Evolutionary conservation across 176 grass and related monocot genomes (phyloP), one percentile per base, ranked within the genome.

Genomic region (Paspalum notatum): DNA sequence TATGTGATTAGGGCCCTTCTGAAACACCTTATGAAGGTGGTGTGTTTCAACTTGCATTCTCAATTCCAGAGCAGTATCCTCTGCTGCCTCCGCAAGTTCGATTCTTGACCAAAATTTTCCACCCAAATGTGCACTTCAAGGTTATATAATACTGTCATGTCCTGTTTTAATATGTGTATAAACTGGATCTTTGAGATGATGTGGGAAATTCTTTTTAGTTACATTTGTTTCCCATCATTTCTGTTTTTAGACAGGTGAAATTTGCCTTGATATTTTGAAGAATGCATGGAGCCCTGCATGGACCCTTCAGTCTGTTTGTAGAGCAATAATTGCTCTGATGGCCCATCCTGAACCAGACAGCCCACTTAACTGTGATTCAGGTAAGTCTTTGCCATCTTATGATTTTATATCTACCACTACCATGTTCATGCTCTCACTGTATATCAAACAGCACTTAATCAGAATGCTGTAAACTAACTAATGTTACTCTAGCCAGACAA

Each of bases 61-160:
- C 89, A 60, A 99, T 99, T 90, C 93, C 93, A 14, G 97, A 99
- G 51, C 97, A 99, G 74, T 99, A 99, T 68, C 97, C 97, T 93
- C 79, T 99, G 11, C 78, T 99, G n/a, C 93, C 93, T 91, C 97
- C 97, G 10, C 97, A 99, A 99, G 93, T 99, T 82, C 89, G 97
- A 26, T 99, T 99, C 73, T 68, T 99, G 62, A 96, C 97, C 63
- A 99, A 99, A 89, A 99, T 99, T 88, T 99, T 99, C 83, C 97
- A 99, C 69, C 97, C 97, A 49, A 99, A 99, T 74, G 97, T 99
- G 45, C 97, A 99, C 80, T 99, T 99, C 79, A 99, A 99, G 97
- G 97, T 99, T 64, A 69, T 27, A 22, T 6, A 57, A 55, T 32
- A 55, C 37, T 40, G 9, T 14, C 0, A 4, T 53, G 9, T 7